phyloP scores from a whole-genome alignment of 2,329 filamentous ascomycete species.

The Trichoderma breve region DNA sequence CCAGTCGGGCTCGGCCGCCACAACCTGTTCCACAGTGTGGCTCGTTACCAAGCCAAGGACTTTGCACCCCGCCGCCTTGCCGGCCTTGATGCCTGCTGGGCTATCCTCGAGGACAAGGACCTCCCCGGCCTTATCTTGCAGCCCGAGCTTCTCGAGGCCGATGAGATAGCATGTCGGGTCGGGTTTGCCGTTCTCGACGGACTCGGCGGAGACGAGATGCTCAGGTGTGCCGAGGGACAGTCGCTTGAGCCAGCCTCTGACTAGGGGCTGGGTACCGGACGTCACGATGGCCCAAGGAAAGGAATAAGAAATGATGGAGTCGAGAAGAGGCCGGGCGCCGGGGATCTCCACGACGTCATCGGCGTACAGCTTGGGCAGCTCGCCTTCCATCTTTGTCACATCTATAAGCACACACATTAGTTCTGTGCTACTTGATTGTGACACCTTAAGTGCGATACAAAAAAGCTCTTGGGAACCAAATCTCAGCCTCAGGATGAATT shows the following conservation, averaged over 20 bases:
- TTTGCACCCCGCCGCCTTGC: conserved; percentile 81
- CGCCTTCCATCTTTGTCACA: conserved; percentile 72
- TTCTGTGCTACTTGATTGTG: not conserved
- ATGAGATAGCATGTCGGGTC: conserved; percentile 72
- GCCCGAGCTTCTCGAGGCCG: conserved; percentile 60
- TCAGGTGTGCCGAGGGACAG: conserved; percentile 64
- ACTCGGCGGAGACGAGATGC: conserved; percentile 71
- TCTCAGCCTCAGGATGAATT: not conserved
- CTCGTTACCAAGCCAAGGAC: conserved; percentile 85
- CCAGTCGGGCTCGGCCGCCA: conserved; percentile 80
- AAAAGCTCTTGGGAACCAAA: not conserved
- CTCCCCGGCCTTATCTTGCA: conserved; percentile 46
- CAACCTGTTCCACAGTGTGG: conserved; percentile 70
- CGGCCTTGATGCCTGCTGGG: conserved; percentile 77
- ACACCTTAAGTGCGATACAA: too few relatives aligned
- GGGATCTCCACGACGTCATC: conserved; percentile 80
- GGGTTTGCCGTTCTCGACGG: conserved; percentile 72
- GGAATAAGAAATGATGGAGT: conserved; percentile 58
- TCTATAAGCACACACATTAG: conserved; percentile 50
- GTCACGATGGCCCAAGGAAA: conserved; percentile 86
- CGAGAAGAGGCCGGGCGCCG: conserved; percentile 70
- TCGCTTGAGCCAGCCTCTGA: conserved; percentile 69
- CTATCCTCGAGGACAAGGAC: conserved; percentile 86
- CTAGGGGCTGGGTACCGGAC: conserved; percentile 66
- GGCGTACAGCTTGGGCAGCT: conserved; percentile 74